Conservation (phyloP, 2,329 filamentous ascomycete species). For the Hymenoscyphus fraxineus region DNA sequence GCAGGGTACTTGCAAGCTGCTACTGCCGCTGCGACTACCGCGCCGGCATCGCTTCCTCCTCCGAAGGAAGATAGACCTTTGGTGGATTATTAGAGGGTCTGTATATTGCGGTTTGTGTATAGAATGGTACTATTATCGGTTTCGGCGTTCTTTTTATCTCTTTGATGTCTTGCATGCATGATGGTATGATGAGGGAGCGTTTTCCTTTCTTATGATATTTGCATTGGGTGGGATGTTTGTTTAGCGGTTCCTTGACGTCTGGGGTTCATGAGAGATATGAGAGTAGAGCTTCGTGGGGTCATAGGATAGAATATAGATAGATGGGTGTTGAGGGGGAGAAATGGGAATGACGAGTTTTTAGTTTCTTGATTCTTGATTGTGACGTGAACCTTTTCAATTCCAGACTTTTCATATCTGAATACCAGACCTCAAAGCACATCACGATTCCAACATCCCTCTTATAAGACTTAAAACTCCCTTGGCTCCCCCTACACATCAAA, state of each 20-base stretch:
- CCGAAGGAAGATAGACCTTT: background rate
- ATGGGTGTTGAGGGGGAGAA: background rate
- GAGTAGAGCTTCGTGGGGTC: background rate
- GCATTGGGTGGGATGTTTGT: background rate
- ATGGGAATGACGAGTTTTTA: background rate
- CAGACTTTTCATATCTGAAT: too few relatives aligned
- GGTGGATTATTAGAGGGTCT: conserved; percentile 3
- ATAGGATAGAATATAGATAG: background rate
- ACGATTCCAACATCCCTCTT: too few relatives aligned
- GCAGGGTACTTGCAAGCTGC: conserved; percentile 19
- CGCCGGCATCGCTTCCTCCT: background rate
- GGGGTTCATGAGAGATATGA: background rate
- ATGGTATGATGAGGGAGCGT: background rate
- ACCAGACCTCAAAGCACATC: too few relatives aligned
- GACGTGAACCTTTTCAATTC: background rate
- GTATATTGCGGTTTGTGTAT: background rate
- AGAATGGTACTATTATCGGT: background rate
- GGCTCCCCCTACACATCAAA: too few relatives aligned
- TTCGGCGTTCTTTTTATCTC: background rate
- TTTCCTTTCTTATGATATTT: background rate
- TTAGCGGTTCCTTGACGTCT: background rate
- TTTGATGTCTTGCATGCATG: background rate
- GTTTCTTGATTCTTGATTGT: background rate
- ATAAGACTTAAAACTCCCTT: too few relatives aligned
- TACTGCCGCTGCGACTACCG: background rate